Evolutionary conservation across 257 asterid genomes (phyloP), one percentile per base, ranked within the genome.

Genomic region (Solanum dulcamara): DNA sequence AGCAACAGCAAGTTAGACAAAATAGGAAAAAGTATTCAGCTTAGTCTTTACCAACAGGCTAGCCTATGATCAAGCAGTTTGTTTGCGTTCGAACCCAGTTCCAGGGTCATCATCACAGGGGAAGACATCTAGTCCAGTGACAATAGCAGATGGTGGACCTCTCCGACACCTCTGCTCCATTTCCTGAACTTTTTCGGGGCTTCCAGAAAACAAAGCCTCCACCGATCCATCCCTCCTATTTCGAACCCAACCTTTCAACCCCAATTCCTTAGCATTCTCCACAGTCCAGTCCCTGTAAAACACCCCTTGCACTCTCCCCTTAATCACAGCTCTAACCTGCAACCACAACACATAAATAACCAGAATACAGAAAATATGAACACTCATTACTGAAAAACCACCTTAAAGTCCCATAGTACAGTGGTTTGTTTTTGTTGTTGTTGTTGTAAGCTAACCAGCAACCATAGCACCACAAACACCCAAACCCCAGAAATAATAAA

Each of bases 161-260:
- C 96, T 91, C 90, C 98, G 89, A 89, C 99, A 96, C n/a, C 98
- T 93, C 89, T 93, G 95, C 91, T 94, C 97, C 98, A 96, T 96
- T 84, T 93, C 97, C 67, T 89, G 90, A 74, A 95, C 98, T 91
- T 94, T 95, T 83, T 94, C 96, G 2, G 93, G 83, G 62, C 82
- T 88, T 60, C 98, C 97, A 1, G 98, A 95, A 88, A 96, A 92
- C 74, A 96, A 71, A 15, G 97, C 99, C 86, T 96, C 99, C 53
- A 95, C 98, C 0, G 98, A 90, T 30, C 98, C 97, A 55, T 96
- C 97, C 87, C 98, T 88, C 82, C 92, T 91, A 92, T 96, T 96
- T 84, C 98, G 89, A n/a, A 95, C 99, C 99, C 99, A 96, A 18
- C 98, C 98, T 68, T 90, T 93, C 86, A 96, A 84, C 10, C 96